Evolutionary conservation across 2,329 filamentous ascomycete species (phyloP).

Genomic region (Botrytis fragariae): DNA sequence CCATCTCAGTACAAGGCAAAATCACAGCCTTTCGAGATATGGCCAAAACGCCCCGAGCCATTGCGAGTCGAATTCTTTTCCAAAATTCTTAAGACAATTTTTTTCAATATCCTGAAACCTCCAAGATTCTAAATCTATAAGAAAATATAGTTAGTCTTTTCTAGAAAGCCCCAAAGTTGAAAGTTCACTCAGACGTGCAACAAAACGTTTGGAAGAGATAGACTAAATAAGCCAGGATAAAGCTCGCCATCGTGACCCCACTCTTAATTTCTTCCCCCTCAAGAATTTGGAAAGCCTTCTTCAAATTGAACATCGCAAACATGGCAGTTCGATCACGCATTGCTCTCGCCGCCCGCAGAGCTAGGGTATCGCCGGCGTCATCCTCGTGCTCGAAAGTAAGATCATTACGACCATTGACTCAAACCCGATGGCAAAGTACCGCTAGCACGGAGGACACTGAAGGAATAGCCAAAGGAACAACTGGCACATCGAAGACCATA

Average conservation of each 20-base stretch:
- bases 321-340: conserved; percentile 36
- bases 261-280: conserved; percentile 14
- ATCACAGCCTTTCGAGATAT: not conserved
- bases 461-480: conserved; percentile 33
- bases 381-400: conserved; percentile 21
- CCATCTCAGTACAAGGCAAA: not conserved
- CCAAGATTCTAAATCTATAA: not conserved
- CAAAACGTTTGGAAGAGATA: not conserved
- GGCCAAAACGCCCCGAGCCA: not conserved
- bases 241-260: conserved; percentile 14
- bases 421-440: conserved; percentile 36
- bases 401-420: conserved; percentile 27
- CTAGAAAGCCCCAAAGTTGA: not conserved
- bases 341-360: conserved; percentile 32
- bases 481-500: conserved; percentile 45
- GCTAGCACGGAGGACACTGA: conserved; percentile 35
- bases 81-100: not conserved
- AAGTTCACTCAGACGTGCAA: conserved; percentile 5
- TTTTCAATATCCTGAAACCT: not conserved
- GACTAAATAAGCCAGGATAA: conserved; percentile 9
- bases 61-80: too few species aligned
- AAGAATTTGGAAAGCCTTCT: not conserved
- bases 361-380: conserved; percentile 26
- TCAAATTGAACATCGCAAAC: conserved; percentile 18
- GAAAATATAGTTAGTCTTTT: not conserved